These are phyloP conservation scores for Alternaria novae-zelandiae DNA, from an alignment of 2,329 filamentous ascomycete genomes.

Conservation along the genomic window DNA sequence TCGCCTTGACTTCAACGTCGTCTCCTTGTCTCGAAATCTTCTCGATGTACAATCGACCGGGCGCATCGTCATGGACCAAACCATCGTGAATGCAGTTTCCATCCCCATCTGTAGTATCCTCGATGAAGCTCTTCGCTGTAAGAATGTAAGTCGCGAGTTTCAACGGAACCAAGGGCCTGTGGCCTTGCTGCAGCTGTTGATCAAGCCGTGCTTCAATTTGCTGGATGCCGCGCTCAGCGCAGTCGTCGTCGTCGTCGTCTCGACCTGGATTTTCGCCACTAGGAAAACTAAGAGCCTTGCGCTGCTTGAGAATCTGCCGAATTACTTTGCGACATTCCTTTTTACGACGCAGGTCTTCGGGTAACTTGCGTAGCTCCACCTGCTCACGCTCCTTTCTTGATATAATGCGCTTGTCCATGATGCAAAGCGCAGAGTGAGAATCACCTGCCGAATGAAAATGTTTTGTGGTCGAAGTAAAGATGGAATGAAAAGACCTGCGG, in stretches of 20 bases:
- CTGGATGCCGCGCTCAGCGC: too few relatives aligned
- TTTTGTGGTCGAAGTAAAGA: not conserved
- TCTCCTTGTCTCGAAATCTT: not conserved
- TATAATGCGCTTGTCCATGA: not conserved
- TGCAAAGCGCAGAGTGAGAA: not conserved
- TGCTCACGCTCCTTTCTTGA: not conserved
- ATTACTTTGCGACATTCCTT: not conserved
- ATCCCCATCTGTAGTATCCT: too few relatives aligned
- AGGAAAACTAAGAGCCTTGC: not conserved
- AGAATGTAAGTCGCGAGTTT: too few relatives aligned
- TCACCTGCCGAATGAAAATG: not conserved
- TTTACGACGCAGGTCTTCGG: not conserved
- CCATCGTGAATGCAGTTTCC: too few relatives aligned
- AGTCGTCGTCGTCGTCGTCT: too few relatives aligned
- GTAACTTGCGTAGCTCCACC: not conserved
- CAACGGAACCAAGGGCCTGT: too few relatives aligned
- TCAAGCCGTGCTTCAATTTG: too few relatives aligned
- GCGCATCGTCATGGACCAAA: too few relatives aligned
- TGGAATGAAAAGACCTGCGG: not conserved
- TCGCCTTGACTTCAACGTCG: not conserved
- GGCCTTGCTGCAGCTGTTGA: too few relatives aligned
- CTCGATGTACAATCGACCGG: not conserved
- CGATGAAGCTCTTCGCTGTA: too few relatives aligned
- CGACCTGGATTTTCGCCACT: not conserved
- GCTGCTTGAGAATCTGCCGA: not conserved